phyloP scores from a whole-genome alignment of 2,329 filamentous ascomycete genomes.

The Botrytis fragariae region DNA sequence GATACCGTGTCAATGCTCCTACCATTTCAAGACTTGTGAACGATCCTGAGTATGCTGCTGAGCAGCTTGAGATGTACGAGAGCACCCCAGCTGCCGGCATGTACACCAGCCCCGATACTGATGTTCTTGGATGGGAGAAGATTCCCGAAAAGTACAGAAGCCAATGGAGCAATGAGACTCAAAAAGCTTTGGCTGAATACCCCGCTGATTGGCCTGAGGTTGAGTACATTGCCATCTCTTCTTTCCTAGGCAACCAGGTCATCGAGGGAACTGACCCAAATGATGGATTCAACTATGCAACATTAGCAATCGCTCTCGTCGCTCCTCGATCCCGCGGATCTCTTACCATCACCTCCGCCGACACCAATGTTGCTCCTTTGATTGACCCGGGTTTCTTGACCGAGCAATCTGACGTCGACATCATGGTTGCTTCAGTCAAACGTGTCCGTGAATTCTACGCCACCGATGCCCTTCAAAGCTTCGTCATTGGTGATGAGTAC shows the following conservation, averaged over 20 bases:
- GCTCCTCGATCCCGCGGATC: conserved; percentile 46
- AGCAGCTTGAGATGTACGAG: neutral
- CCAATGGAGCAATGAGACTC: conserved; percentile 10
- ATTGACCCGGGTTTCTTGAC: conserved; percentile 48
- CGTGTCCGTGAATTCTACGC: conserved; percentile 41
- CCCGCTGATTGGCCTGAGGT: conserved; percentile 30
- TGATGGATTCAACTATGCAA: conserved; percentile 21
- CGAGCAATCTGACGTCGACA: conserved; percentile 44
- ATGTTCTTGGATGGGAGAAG: conserved; percentile 28
- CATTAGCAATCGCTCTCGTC: conserved; percentile 37
- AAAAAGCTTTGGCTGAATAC: conserved; percentile 10
- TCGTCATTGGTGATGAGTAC: conserved; percentile 26
- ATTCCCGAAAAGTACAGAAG: conserved; percentile 18
- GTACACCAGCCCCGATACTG: conserved; percentile 19
- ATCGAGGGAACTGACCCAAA: conserved; percentile 8
- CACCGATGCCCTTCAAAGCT: conserved; percentile 22
- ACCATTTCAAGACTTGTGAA: conserved; percentile 10
- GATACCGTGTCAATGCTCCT: conserved; percentile 18
- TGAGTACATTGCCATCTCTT: conserved; percentile 25
- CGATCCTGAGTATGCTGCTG: conserved; percentile 7
- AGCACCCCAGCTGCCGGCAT: conserved; percentile 12
- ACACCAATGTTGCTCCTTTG: conserved; percentile 40
- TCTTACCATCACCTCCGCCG: conserved; percentile 42
- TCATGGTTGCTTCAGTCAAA: conserved; percentile 45
- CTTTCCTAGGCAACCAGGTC: conserved; percentile 12